Evolutionary conservation across 1,139 yeast genomes (phyloP).

Genomic region (Protomyces inouyei): DNA sequence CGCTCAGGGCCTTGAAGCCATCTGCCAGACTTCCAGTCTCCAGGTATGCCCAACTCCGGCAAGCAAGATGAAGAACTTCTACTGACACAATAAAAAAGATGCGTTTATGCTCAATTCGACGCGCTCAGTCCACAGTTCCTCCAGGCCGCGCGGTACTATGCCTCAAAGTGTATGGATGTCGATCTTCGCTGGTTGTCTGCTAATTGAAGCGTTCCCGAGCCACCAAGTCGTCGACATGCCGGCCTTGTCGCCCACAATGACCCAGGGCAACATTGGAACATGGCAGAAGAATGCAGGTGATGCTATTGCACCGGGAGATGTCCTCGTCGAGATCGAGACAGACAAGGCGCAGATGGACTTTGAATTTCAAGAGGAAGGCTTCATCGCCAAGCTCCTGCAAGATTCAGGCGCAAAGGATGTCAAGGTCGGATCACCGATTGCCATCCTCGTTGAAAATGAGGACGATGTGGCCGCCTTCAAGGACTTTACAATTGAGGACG

Average conservation of each 20-base stretch:
- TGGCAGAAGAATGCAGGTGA: slow-evolving; percentile 91
- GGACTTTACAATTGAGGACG: slow-evolving; percentile 78
- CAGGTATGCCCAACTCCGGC: background rate
- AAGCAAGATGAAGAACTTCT: background rate
- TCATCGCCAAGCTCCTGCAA: slow-evolving; percentile 79
- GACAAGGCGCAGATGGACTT: slow-evolving; percentile 99
- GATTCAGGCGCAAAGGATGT: slow-evolving; percentile 85
- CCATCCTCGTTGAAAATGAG: slow-evolving; percentile 87
- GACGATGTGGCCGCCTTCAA: slow-evolving; percentile 83
- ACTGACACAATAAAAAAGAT: background rate
- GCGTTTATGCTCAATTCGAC: slow-evolving; percentile 5
- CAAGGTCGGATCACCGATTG: slow-evolving; percentile 87
- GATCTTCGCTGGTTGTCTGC: background rate
- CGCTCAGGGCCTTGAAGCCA: slow-evolving; percentile 16
- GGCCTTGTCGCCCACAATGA: slow-evolving; percentile 99
- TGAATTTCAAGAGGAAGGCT: slow-evolving; percentile 98
- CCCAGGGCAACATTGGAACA: slow-evolving; percentile 86
- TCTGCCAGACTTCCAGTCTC: slow-evolving; percentile 2
- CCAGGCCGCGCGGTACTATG: slow-evolving; percentile 34
- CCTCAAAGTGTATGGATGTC: slow-evolving; percentile 38
- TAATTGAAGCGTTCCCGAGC: slow-evolving; percentile 43
- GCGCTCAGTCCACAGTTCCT: slow-evolving; percentile 18
- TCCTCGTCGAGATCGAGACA: slow-evolving; percentile 94
- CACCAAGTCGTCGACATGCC: slow-evolving; percentile 78
- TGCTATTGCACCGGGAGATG: slow-evolving; percentile 75